phyloP scores from a whole-genome alignment of 176 grass and related monocot species.

The Musa itinerans region DNA sequence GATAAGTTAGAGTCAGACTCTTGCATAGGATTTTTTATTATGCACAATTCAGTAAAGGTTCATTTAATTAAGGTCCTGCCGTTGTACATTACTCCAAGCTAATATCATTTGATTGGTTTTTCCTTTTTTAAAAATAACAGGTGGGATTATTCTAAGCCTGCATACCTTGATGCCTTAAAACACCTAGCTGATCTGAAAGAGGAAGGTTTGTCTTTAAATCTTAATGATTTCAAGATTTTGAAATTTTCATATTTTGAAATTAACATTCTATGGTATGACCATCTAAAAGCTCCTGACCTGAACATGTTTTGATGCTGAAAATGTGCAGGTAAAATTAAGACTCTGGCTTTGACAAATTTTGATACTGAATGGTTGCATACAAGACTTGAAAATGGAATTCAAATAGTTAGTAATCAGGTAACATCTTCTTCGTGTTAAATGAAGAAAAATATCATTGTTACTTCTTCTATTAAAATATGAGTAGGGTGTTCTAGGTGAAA shows the following conservation, averaged over 20 bases:
- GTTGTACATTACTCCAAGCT: constrained; percentile 66
- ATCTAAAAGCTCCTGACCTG: not conserved
- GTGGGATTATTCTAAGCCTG: constrained; percentile 95
- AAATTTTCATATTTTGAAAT: not conserved
- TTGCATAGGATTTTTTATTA: constrained; percentile 9
- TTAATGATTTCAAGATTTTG: constrained; percentile 9
- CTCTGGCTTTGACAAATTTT: constrained; percentile 10
- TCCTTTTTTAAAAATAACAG: constrained; percentile 35
- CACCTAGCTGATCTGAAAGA: constrained; percentile 90
- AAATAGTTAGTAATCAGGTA: constrained; percentile 91
- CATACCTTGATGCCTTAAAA: constrained; percentile 88
- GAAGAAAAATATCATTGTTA: not conserved
- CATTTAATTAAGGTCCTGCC: constrained; percentile 38
- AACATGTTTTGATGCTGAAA: not conserved
- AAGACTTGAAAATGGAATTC: constrained; percentile 91
- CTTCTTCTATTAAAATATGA: not conserved
- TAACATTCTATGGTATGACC: not conserved
- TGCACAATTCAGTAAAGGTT: constrained; percentile 58
- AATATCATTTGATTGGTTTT: not conserved
- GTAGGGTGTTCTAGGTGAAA: constrained; percentile 48
- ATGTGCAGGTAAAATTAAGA: constrained; percentile 11
- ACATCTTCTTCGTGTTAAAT: not conserved
- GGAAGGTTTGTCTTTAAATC: constrained; percentile 52
- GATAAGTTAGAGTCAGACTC: too few relatives aligned
- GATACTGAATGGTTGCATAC: constrained; percentile 28